Conservation (phyloP, 306 rosid genomes). For the Citrullus amarus region DNA sequence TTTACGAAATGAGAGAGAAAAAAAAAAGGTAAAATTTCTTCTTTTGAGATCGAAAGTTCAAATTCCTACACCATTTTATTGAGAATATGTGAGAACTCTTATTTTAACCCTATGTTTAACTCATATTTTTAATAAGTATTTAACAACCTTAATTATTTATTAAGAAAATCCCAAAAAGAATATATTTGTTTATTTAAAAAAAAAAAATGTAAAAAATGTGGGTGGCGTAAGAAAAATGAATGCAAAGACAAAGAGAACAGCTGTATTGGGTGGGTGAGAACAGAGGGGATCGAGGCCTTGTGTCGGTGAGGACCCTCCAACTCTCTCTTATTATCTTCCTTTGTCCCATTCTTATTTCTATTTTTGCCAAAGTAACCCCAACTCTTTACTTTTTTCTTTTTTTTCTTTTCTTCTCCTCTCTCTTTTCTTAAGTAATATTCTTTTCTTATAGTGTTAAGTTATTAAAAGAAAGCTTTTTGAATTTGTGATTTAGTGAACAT, state of each 20-base stretch:
- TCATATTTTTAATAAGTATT: too few relatives aligned
- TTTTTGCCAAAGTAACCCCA: neutral
- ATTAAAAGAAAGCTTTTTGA: neutral
- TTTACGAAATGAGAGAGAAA: too few relatives aligned
- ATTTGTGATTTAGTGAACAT: neutral
- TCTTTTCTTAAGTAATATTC: neutral
- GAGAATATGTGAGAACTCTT: neutral
- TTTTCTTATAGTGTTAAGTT: neutral
- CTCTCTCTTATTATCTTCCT: neutral
- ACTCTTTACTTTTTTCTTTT: neutral
- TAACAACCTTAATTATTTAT: neutral
- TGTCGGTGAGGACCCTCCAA: neutral
- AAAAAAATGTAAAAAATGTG: neutral
- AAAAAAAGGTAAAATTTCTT: too few relatives aligned
- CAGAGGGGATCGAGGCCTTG: neutral
- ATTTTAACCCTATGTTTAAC: too few relatives aligned
- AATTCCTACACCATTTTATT: too few relatives aligned
- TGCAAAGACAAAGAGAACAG: neutral
- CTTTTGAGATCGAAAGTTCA: too few relatives aligned
- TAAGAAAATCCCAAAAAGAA: neutral
- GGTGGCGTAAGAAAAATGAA: constrained; percentile 7
- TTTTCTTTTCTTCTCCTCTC: neutral
- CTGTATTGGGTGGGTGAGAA: constrained; percentile 1
- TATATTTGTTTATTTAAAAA: neutral
- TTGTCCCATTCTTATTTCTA: neutral